Evolutionary conservation across 495 filamentous ascomycete species (phyloP), one percentile per base, ranked within the genome.

Genomic region (Penicillium odoratum): DNA sequence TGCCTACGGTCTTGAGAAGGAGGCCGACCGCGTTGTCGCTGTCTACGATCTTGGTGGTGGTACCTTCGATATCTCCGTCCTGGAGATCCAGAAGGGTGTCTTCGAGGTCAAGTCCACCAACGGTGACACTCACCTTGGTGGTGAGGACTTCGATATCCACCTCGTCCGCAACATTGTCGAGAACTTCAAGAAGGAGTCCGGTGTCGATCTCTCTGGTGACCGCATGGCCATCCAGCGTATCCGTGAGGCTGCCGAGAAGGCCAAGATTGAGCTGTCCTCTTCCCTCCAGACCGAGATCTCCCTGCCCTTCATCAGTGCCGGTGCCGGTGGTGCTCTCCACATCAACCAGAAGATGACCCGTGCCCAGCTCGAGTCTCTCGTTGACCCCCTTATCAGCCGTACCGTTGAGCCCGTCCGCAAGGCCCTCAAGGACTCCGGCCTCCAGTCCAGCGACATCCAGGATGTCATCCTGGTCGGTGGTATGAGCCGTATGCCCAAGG

Each of bases 401-500:
- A 96, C 92, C 57, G 78, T 92, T 57, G 94, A 97, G 63, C 94
- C 94, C 49, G 93, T 96, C 59, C 90, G 92, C 72, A 98, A 98
- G 85, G 94, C 94, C 33, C 81, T 98, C 29, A 98, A 97, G 85
- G 94, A 98, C 75, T 95, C 94, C 72, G 88, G 88, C 73, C 86
- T 98, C 46, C 84, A 92, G 78, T 86, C 94, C 60, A 92, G 90
- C 77, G 95, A 98, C 54, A 96, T 98, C 75, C 92, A 98, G 79
- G 94, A 98, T 70, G 91, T 98, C 66, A 98, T 98, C 73, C 88
- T 98, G 28, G 94, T 98, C 54, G 94, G 94, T 85, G 94, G 94
- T 78, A 98, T 98, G 94, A 97, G 95, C 63, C 95, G 94, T 81
- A 98, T 98, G 94, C 94, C 94, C 68, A 98, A 97, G 87, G 94